These are phyloP conservation scores for Globomyces pollinis-pini DNA, from an alignment of 192 early-diverging fungal species.

Conservation along the genomic window DNA sequence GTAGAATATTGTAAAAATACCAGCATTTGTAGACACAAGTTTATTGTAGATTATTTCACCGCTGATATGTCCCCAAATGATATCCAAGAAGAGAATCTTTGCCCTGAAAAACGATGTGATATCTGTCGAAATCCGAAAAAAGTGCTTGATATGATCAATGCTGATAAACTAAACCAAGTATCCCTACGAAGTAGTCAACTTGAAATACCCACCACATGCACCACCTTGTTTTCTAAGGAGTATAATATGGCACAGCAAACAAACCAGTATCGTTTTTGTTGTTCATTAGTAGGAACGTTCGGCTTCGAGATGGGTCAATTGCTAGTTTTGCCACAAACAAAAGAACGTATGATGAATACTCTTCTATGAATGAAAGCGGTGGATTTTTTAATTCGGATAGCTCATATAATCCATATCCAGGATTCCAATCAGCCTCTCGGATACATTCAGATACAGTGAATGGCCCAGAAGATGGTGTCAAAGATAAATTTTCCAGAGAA, in stretches of 20 bases:
- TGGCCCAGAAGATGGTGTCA: background rate
- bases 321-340: conserved; percentile 1
- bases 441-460: background rate
- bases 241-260: too few species aligned
- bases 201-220: too few species aligned
- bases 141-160: too few species aligned
- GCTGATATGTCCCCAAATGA: conserved; percentile 1
- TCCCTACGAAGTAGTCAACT: background rate
- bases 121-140: conserved; percentile 32
- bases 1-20: conserved; percentile 41
- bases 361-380: background rate
- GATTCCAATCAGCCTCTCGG: background rate
- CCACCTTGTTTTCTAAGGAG: too few species aligned
- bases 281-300: background rate
- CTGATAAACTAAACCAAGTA: background rate
- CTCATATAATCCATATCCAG: background rate
- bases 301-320: background rate
- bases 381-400: background rate
- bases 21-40: conserved; percentile 31
- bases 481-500: background rate
- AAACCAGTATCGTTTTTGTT: too few species aligned
- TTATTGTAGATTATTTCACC: conserved; percentile 34
- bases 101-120: conserved; percentile 30
- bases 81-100: conserved; percentile 3
- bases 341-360: background rate